Evolutionary conservation across 768 basidiomycete species (phyloP), one percentile per base, ranked within the genome.

Genomic region (Psilocybe azurescens): DNA sequence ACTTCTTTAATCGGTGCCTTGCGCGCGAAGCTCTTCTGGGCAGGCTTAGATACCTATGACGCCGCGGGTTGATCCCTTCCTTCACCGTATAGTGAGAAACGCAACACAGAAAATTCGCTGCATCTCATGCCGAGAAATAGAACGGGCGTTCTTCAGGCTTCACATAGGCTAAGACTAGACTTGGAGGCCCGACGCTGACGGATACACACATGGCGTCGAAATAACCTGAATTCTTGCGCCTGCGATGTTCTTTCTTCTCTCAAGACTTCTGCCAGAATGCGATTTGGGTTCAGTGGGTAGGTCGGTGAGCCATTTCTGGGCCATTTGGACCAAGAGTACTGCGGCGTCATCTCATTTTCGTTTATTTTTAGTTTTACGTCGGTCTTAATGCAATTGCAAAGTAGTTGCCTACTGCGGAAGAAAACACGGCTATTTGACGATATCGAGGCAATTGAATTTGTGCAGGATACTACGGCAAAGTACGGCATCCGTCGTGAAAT

Each of bases 1-100:
- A 50, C 67, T 69, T 66, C 68, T 64, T 56, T 61, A 63, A 69
- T 69, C 61, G 65, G 68, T 69, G 61, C 68, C 68, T 69, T 55
- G 52, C 50, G 51, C 46, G 46, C 39, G 61, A 58, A 53, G 51
- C 18, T 46, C 46, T 51, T 62, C 51, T 48, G 52, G 51, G 49
- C 56, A 53, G 44, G 33, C 29, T 38, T 48, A 63, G 46, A 59
- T 55, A 44, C 49, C 64, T 55, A 68, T 65, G 67, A 68, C 65
- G 67, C 63, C 62, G 67, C 60, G 60, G 62, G 49, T 58, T 62
- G 59, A 59, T 61, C 49, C 53, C 47, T 51, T 38, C 46, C 30
- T 54, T 54, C 47, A 39, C 33, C 14, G 13, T 16, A 30, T 5
- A 62, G 50, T 57, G 61, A 55, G 62, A 49, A 55, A 55, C 36